Percentiles rank a stretch among this genome's conserved stretches.
Conservation (phyloP, 805 yeast species). For the Starmerella asiatica region DNA sequence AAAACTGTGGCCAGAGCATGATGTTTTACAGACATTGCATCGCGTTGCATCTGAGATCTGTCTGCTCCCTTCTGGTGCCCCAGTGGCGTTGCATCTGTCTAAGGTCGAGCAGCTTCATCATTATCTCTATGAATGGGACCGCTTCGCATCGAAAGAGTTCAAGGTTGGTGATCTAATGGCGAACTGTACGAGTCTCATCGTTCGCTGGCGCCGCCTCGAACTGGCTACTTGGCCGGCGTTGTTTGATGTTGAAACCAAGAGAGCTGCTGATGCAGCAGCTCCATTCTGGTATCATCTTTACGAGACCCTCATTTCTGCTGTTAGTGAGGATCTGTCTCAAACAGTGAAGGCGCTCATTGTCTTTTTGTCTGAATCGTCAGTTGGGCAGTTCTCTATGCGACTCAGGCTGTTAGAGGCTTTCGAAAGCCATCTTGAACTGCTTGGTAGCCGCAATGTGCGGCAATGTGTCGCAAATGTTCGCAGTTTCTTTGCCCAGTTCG, state of each 20-base stretch:
- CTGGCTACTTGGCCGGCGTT: slow-evolving; percentile 72
- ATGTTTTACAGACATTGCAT: slow-evolving; percentile 57
- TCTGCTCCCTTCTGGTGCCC: slow-evolving; percentile 46
- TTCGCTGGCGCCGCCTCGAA: slow-evolving; percentile 84
- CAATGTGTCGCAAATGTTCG: slow-evolving; percentile 45
- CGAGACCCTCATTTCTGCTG: slow-evolving; percentile 45
- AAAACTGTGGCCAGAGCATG: slow-evolving; percentile 87
- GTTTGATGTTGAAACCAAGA: slow-evolving; percentile 41
- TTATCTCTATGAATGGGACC: slow-evolving; percentile 81
- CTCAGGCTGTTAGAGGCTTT: slow-evolving; percentile 54
- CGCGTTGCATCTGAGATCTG: slow-evolving; percentile 55
- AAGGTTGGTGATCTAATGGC: slow-evolving; percentile 46
- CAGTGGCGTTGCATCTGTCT: slow-evolving; percentile 63
- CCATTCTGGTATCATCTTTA: slow-evolving; percentile 88
- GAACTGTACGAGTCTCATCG: slow-evolving; percentile 52
- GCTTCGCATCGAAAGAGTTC: slow-evolving; percentile 69
- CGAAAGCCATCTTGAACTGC: slow-evolving; percentile 35
- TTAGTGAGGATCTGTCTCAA: slow-evolving; percentile 26
- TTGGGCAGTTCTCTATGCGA: slow-evolving; percentile 59
- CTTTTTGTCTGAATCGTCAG: slow-evolving; percentile 60
- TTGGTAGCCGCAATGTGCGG: slow-evolving; percentile 21
- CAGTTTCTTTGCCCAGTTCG: slow-evolving; percentile 55
- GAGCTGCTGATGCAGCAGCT: slow-evolving; percentile 40
- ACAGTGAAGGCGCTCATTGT: slow-evolving; percentile 51
- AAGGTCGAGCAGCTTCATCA: slow-evolving; percentile 81